A percentile compares a stretch with the other conserved stretches of the same genome.
Conservation (phyloP, 2,329 filamentous ascomycete genomes). For the Rasamsonia emersonii region DNA sequence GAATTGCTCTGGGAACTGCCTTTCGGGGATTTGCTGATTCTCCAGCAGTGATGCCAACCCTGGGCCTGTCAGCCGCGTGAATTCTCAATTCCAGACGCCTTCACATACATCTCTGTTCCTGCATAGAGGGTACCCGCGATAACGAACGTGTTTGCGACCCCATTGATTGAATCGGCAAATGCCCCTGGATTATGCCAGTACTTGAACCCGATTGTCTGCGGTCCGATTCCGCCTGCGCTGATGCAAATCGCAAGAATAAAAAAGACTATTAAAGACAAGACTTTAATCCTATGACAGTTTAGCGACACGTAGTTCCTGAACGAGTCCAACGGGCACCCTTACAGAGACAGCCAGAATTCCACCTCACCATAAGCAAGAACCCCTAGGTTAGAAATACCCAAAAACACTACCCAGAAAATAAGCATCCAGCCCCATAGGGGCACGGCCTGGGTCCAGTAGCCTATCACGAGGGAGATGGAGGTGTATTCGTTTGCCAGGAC, state of each 20-base stretch:
- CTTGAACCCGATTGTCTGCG: slow-evolving; percentile 23
- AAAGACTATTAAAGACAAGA: slow-evolving; percentile 22
- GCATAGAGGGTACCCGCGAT: slow-evolving; percentile 26
- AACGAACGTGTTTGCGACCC: slow-evolving; percentile 27
- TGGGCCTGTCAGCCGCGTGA: slow-evolving; percentile 5
- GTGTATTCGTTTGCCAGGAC: slow-evolving; percentile 39
- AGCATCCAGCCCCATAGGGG: slow-evolving; percentile 41
- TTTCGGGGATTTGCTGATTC: slow-evolving; percentile 34
- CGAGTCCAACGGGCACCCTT: slow-evolving; percentile 5
- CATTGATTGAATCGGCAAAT: slow-evolving; percentile 28
- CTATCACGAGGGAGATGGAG: slow-evolving; percentile 37
- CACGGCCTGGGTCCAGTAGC: slow-evolving; percentile 37
- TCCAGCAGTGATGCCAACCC: slow-evolving; percentile 29
- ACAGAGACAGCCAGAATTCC: slow-evolving; percentile 38
- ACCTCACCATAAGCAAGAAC: slow-evolving; percentile 46
- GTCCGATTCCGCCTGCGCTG: slow-evolving; percentile 24
- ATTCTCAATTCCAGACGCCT: background rate
- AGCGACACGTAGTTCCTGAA: slow-evolving; percentile 4
- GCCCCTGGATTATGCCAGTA: slow-evolving; percentile 29
- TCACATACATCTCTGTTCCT: slow-evolving; percentile 25
- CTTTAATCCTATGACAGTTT: slow-evolving; percentile 19
- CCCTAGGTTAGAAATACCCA: slow-evolving; percentile 32
- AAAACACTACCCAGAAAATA: slow-evolving; percentile 39
- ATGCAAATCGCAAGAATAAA: slow-evolving; percentile 27
- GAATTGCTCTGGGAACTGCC: slow-evolving; percentile 38